These are phyloP conservation scores for Mortierella sp. DNA, from an alignment of 371 early-diverging fungal species.

Conservation along the genomic window DNA sequence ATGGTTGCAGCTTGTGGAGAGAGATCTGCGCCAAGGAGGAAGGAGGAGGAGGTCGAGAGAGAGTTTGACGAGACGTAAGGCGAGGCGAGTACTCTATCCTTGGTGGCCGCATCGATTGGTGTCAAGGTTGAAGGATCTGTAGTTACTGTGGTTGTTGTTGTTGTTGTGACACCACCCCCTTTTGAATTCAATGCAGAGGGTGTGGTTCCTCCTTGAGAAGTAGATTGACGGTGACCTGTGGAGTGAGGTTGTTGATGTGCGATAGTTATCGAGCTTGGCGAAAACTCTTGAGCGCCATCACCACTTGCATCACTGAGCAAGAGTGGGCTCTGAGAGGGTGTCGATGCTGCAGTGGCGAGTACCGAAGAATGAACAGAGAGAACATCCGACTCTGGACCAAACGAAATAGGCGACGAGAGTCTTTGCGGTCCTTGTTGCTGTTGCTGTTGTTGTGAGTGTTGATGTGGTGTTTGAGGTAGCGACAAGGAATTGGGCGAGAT, in stretches of 20 bases:
- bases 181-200: background rate
- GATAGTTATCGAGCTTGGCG: background rate
- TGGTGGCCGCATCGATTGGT: conserved; percentile 14
- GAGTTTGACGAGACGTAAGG: conserved; percentile 21
- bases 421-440: conserved; percentile 2
- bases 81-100: conserved; percentile 14
- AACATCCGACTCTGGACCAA: conserved; percentile 4
- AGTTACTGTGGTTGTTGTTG: background rate
- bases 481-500: background rate
- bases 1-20: background rate
- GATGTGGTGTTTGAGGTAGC: background rate
- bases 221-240: background rate
- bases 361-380: conserved; percentile 14
- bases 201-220: background rate
- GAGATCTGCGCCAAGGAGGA: conserved; percentile 10
- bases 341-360: background rate
- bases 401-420: background rate
- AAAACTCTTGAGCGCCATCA: background rate
- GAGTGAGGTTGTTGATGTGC: background rate
- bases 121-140: conserved; percentile 17
- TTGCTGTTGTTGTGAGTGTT: background rate
- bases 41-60: background rate
- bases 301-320: too few relatives aligned
- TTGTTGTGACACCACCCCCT: background rate
- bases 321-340: conserved; percentile 9